Conservation (phyloP, 2,329 filamentous ascomycete species). For the Plectosphaerella sp. region DNA sequence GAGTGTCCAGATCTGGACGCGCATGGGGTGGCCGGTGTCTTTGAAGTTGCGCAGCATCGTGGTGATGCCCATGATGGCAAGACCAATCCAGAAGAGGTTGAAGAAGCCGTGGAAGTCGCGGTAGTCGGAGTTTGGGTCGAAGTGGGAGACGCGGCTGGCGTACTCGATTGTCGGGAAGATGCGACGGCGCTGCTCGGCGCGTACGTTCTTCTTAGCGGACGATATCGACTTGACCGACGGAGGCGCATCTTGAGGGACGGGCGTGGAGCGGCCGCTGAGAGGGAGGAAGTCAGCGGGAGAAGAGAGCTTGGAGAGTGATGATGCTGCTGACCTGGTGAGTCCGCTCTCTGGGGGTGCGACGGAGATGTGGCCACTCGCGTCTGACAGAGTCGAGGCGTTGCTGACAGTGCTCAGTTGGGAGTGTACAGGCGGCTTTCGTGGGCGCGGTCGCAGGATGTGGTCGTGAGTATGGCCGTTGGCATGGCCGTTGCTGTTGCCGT, state of each 20-base stretch:
- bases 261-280: constrained; percentile 75
- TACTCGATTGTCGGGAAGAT: constrained; percentile 94
- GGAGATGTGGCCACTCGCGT: constrained; percentile 2
- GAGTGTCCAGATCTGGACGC: constrained; percentile 80
- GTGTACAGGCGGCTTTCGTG: constrained; percentile 45
- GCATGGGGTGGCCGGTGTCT: constrained; percentile 83
- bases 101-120: constrained; percentile 97
- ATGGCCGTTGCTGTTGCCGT: constrained; percentile 15
- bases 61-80: constrained; percentile 95
- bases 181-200: constrained; percentile 74
- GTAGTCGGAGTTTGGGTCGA: constrained; percentile 88
- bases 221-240: constrained; percentile 86
- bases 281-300: background rate
- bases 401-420: constrained; percentile 24
- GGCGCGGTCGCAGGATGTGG: constrained; percentile 43
- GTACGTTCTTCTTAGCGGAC: constrained; percentile 75
- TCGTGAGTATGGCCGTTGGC: constrained; percentile 26
- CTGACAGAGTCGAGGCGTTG: constrained; percentile 6
- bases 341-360: constrained; percentile 5
- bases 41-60: constrained; percentile 90
- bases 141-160: constrained; percentile 85
- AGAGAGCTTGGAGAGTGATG: background rate
- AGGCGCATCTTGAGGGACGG: constrained; percentile 83
- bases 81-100: constrained; percentile 93
- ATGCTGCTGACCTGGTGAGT: constrained; percentile 8